Percentiles rank a stretch among this genome's conserved stretches.
These are phyloP conservation scores for Alloascoidea hylecoeti DNA, from an alignment of 805 yeast genomes.

Conservation along the genomic window DNA sequence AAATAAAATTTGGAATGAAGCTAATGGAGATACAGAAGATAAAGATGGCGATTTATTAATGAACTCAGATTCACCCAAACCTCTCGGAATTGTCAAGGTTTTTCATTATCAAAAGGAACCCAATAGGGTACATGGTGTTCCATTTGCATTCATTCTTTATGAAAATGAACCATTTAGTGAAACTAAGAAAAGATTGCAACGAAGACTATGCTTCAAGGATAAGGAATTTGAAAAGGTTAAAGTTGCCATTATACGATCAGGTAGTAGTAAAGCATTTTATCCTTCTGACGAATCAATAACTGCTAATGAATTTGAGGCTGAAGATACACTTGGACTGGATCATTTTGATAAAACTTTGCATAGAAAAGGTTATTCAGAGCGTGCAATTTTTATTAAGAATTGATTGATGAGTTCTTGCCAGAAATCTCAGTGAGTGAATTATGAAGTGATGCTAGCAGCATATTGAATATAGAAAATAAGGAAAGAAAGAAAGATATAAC, in stretches of 20 bases:
- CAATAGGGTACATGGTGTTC: constrained; percentile 61
- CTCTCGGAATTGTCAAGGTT: constrained; percentile 35
- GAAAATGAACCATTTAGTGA: constrained; percentile 52
- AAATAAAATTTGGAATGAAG: constrained; percentile 9
- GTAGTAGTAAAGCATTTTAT: constrained; percentile 19
- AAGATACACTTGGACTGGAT: constrained; percentile 61
- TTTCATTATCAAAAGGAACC: constrained; percentile 67
- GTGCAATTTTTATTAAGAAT: constrained; percentile 44
- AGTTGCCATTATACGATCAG: constrained; percentile 36
- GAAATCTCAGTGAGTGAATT: no score
- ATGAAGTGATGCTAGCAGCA: no score
- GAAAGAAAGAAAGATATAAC: no score
- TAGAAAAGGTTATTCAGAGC: constrained; percentile 31
- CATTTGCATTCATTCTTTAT: constrained; percentile 62
- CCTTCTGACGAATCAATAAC: constrained; percentile 42
- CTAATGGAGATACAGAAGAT: constrained; percentile 9
- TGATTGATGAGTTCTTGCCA: no score
- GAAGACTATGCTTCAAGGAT: constrained; percentile 59
- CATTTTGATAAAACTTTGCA: constrained; percentile 74
- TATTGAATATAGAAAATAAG: no score
- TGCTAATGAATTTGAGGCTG: constrained; percentile 35
- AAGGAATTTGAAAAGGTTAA: constrained; percentile 69
- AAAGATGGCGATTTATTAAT: constrained; percentile 11
- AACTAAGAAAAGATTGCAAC: constrained; percentile 55
- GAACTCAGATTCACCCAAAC: constrained; percentile 14